Percentiles rank a stretch among this genome's conserved stretches.
phyloP scores from a whole-genome alignment of 352 stramenopile species.

The Thalassiosira exigua region DNA sequence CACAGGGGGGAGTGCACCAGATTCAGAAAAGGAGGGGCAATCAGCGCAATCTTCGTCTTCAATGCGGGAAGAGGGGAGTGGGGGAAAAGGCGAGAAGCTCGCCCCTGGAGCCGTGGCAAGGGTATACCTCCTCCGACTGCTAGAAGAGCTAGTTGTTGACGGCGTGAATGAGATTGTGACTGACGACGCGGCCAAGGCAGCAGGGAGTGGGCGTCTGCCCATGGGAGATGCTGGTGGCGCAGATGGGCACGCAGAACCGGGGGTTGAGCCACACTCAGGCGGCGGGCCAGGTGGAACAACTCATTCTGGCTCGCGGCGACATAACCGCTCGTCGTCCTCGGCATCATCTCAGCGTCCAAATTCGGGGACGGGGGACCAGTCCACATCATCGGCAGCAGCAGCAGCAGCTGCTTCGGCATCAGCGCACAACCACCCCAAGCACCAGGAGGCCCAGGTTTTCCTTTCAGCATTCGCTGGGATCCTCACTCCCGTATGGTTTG shows the following conservation, averaged over 20 bases:
- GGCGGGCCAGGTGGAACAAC: conserved; percentile 54
- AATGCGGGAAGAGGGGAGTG: background rate
- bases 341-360: too few relatives aligned
- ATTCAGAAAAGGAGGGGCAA: conserved; percentile 23
- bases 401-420: conserved; percentile 35
- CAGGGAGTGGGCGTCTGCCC: conserved; percentile 13
- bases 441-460: conserved; percentile 84
- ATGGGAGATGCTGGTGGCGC: conserved; percentile 31
- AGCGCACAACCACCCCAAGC: conserved; percentile 70
- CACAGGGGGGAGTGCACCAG: conserved; percentile 43
- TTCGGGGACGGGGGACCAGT: background rate
- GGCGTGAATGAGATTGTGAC: conserved; percentile 85
- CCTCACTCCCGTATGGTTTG: conserved; percentile 86
- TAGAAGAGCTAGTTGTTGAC: conserved; percentile 86
- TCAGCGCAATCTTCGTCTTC: conserved; percentile 8
- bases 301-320: background rate
- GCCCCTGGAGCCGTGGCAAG: conserved; percentile 70
- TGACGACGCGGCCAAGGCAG: conserved; percentile 38
- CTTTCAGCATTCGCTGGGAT: conserved; percentile 81
- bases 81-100: conserved; percentile 68
- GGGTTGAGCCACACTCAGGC: conserved; percentile 72
- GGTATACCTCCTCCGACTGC: conserved; percentile 84
- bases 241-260: conserved; percentile 44
- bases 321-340: too few relatives aligned
- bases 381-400: background rate